Conservation (phyloP, 768 basidiomycete species). For the Trametes gibbosa region DNA sequence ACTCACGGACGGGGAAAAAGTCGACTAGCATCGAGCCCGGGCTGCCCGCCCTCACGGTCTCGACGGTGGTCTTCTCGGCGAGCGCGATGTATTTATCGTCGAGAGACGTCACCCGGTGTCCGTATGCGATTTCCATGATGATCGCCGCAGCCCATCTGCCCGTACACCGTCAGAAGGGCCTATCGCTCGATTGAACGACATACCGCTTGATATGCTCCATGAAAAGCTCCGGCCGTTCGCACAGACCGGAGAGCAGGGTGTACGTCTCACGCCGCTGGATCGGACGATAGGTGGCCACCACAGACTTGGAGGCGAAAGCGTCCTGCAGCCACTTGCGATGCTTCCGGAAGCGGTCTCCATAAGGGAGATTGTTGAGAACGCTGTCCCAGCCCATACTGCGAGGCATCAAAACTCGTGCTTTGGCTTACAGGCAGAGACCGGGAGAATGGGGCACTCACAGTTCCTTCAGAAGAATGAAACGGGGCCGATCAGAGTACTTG, state of each 20-base stretch:
- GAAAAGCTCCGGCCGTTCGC: conserved; percentile 12
- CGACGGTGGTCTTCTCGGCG: conserved; percentile 18
- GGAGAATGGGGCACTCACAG: conserved; percentile 7
- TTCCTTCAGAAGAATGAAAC: conserved; percentile 18
- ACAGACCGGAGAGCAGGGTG: conserved; percentile 13
- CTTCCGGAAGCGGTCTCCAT: conserved; percentile 18
- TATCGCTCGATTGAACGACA: neutral
- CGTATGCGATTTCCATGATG: conserved; percentile 32
- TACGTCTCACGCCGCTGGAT: conserved; percentile 17
- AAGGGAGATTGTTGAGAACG: conserved; percentile 5
- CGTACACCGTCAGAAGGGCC: neutral
- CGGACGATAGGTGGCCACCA: conserved; percentile 9
- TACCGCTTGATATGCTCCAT: conserved; percentile 1
- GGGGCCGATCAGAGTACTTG: conserved; percentile 29
- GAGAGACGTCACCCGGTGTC: conserved; percentile 25
- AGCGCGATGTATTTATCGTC: conserved; percentile 28
- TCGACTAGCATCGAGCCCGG: conserved; percentile 27
- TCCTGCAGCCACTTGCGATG: conserved; percentile 22
- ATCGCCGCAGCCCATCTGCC: conserved; percentile 26
- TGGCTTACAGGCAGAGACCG: neutral
- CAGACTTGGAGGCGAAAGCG: conserved; percentile 1
- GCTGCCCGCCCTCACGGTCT: conserved; percentile 16
- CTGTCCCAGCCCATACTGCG: conserved; percentile 21
- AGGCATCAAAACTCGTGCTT: neutral
- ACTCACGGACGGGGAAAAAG: conserved; percentile 20